Conservation (phyloP, 371 early-diverging fungal genomes). For the Choanephora cucurbitarum region DNA sequence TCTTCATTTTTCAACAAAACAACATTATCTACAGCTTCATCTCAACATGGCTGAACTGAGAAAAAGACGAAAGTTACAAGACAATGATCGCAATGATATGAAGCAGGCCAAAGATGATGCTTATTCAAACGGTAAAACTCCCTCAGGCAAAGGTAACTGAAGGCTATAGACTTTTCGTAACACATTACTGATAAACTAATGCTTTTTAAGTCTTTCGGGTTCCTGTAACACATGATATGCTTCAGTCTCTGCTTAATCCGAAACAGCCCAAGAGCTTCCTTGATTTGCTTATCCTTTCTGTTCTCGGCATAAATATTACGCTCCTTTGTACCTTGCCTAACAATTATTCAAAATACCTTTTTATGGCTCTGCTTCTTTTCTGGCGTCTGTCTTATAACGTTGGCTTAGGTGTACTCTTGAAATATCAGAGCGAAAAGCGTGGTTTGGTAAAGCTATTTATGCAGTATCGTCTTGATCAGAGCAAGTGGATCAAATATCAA, state of each 20-base stretch:
- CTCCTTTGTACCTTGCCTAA: conserved; percentile 57
- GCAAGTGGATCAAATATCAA: conserved; percentile 60
- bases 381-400: conserved; percentile 84
- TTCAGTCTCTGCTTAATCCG: conserved; percentile 62
- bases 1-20: background rate
- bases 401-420: conserved; percentile 72
- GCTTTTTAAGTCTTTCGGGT: conserved; percentile 65
- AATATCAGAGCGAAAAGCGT: conserved; percentile 69
- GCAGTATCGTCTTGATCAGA: conserved; percentile 44
- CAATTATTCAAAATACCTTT: conserved; percentile 41
- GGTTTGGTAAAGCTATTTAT: conserved; percentile 63
- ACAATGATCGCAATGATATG: background rate
- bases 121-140: conserved; percentile 51
- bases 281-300: conserved; percentile 65
- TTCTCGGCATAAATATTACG: conserved; percentile 56
- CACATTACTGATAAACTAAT: no score
- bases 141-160: conserved; percentile 49
- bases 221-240: conserved; percentile 68
- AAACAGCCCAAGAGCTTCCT: conserved; percentile 64
- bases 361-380: conserved; percentile 65
- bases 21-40: background rate
- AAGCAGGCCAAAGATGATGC: conserved; percentile 3
- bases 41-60: background rate
- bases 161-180: background rate
- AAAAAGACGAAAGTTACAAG: background rate